phyloP scores from a whole-genome alignment of 2,329 filamentous ascomycete genomes.

The Dactylellina leptospora region DNA sequence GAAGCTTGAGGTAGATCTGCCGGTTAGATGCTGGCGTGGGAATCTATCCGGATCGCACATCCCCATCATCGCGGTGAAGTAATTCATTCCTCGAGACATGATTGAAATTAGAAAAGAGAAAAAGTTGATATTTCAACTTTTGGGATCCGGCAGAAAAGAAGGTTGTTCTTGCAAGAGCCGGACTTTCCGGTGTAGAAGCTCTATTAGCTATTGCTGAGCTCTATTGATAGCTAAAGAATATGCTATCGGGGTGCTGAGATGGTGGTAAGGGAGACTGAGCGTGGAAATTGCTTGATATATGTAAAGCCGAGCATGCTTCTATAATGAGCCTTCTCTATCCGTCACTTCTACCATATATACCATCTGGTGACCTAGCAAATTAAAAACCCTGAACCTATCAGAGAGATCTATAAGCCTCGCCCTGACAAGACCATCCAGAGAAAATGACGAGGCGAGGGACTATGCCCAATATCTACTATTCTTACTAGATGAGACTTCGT shows the following conservation, averaged over 20 bases:
- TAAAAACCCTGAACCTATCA: constrained; percentile 2
- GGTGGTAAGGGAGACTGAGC: constrained; percentile 6
- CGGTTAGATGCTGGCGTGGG: constrained; percentile 28
- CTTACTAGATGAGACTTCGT: constrained; percentile 20
- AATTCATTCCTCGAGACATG: constrained; percentile 42
- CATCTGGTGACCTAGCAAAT: background rate
- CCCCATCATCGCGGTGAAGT: constrained; percentile 45
- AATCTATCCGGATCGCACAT: constrained; percentile 50
- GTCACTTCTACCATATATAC: background rate
- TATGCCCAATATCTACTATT: background rate
- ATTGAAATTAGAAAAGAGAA: background rate
- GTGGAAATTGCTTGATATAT: constrained; percentile 19
- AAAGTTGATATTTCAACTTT: constrained; percentile 2
- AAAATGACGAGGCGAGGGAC: background rate
- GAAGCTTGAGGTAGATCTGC: constrained; percentile 36
- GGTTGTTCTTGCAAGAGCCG: background rate
- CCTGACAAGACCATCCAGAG: constrained; percentile 14
- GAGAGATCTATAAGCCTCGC: constrained; percentile 3
- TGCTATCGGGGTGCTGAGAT: constrained; percentile 22
- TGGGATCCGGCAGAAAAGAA: constrained; percentile 14
- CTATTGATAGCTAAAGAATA: too few relatives aligned
- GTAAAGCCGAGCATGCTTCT: constrained; percentile 29
- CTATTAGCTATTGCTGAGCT: constrained; percentile 16
- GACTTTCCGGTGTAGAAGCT: constrained; percentile 5
- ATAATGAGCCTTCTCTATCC: constrained; percentile 7